Evolutionary conservation across 331 rosid genomes (phyloP), one percentile per base, ranked within the genome.

Genomic region (Spiraea crenata): DNA sequence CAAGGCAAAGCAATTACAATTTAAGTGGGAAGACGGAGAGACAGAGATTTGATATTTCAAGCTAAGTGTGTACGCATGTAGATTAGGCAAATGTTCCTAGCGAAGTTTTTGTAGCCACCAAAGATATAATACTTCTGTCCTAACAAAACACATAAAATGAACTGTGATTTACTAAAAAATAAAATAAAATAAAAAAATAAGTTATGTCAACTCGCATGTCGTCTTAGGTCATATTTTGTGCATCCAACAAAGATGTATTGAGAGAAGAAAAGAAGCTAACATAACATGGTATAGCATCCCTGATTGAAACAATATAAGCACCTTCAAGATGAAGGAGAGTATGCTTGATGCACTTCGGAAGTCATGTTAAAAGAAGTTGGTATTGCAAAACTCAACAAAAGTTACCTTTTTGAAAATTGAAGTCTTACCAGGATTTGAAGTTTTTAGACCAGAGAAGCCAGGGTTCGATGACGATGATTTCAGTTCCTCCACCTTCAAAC

Each of bases 371-470:
- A 19, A 65, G 14, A 16, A 65, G 7, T 9, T 44, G 35, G 51
- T 67, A 50, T 68, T 10, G 48, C 12, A 11, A 52, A 52, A 52
- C 4, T 39, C 37, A 52, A 52, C 17, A 9, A 39, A 19, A 10
- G 3, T n/a, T 50, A 14, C 6, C 51, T 62, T 39, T 46, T 3
- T 25, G 31, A 25, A 39, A 17, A 52, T 6, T 11, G 9, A n/a
- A 20, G 16, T 25, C 8, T 38, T 69, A 69, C 73, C 64, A 14
- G 17, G 42, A 69, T 69, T 55, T 31, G 44, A 69, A 19, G 39
- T 13, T 13, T 63, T 63, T 42, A 6, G 52, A 63, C 39, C 51
- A 42, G 31, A 15, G 2, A 15, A 47, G 7, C 56, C 14, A 47
- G 25, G 41, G 52, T 55, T 55, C 55, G 39, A 17, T 14, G 63